A percentile compares a stretch with the other conserved stretches of the same genome.
Evolutionary conservation across 163 green algal species (phyloP).

Genomic region (Scenedesmus sp.): DNA sequence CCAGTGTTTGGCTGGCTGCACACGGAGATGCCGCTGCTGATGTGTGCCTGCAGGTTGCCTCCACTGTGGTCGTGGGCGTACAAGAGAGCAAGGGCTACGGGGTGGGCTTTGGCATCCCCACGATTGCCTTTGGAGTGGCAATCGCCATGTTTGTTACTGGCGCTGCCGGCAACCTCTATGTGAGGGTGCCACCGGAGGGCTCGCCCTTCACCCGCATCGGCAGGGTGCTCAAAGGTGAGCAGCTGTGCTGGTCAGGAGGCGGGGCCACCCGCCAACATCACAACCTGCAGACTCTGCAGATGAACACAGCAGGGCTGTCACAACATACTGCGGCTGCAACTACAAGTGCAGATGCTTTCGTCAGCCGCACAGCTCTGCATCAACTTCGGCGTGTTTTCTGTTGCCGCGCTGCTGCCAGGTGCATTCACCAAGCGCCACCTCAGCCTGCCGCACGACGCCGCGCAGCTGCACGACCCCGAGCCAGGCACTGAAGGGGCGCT

Average conservation of each 20-base stretch:
- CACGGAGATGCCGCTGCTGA: too few species aligned
- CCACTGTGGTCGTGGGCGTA: slow-evolving; percentile 51
- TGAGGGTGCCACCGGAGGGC: slow-evolving; percentile 40
- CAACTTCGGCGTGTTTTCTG: too few species aligned
- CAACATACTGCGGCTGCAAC: too few species aligned
- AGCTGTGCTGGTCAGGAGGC: too few species aligned
- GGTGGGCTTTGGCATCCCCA: slow-evolving; percentile 56
- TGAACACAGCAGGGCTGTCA: neutral
- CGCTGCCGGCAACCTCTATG: slow-evolving; percentile 33
- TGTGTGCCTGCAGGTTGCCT: slow-evolving; percentile 26
- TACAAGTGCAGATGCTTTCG: neutral
- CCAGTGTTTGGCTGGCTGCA: too few species aligned
- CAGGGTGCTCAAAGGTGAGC: slow-evolving; percentile 31
- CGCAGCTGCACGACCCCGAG: slow-evolving; percentile 43
- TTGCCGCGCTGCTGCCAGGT: neutral
- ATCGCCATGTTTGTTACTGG: slow-evolving; percentile 49
- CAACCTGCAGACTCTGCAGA: too few species aligned
- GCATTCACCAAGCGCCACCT: slow-evolving; percentile 25
- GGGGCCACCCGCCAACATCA: too few species aligned
- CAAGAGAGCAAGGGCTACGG: slow-evolving; percentile 57
- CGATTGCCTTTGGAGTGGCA: slow-evolving; percentile 40
- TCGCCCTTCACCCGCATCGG: slow-evolving; percentile 44
- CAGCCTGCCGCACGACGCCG: slow-evolving; percentile 18
- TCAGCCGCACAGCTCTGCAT: too few species aligned
- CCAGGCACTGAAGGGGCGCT: slow-evolving; percentile 1